Conservation (phyloP, 352 stramenopile species). For the Globisporangium camurandrum region DNA sequence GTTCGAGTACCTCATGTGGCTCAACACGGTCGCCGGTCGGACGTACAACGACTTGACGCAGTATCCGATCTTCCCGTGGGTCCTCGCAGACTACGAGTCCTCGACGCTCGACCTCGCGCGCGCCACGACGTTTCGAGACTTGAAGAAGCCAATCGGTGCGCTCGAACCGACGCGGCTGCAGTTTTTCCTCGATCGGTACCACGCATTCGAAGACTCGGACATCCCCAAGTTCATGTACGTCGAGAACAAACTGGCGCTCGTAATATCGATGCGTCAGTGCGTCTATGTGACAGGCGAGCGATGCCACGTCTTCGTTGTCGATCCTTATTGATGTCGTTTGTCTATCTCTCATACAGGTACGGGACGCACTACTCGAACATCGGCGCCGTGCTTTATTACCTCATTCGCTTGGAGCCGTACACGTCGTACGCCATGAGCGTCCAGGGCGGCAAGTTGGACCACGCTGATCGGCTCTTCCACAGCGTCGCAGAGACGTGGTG, state of each 20-base stretch:
- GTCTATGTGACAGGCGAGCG: not conserved
- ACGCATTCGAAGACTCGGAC: slow-evolving; percentile 82
- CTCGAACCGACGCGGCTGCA: slow-evolving; percentile 89
- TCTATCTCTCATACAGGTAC: too few relatives aligned
- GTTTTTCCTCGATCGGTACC: slow-evolving; percentile 92
- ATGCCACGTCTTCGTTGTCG: too few relatives aligned
- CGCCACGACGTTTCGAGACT: slow-evolving; percentile 89
- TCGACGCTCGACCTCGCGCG: slow-evolving; percentile 51
- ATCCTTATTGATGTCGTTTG: too few relatives aligned
- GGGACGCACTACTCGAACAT: slow-evolving; percentile 87
- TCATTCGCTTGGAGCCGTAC: slow-evolving; percentile 98
- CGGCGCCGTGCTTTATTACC: slow-evolving; percentile 97
- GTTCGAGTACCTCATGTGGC: slow-evolving; percentile 92
- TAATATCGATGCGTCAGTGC: not conserved
- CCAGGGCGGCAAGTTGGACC: slow-evolving; percentile 94
- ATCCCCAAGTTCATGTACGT: slow-evolving; percentile 88
- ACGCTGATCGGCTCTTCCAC: slow-evolving; percentile 91
- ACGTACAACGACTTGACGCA: slow-evolving; percentile 92
- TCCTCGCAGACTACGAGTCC: slow-evolving; percentile 86
- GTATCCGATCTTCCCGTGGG: slow-evolving; percentile 95
- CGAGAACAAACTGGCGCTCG: too few relatives aligned
- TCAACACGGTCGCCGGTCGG: slow-evolving; percentile 86
- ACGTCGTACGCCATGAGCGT: slow-evolving; percentile 91
- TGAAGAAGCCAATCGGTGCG: slow-evolving; percentile 97
- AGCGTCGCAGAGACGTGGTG: slow-evolving; percentile 86